Evolutionary conservation across 2,329 filamentous ascomycete species (phyloP).

Genomic region (Phaeophleospora eucalypticola): DNA sequence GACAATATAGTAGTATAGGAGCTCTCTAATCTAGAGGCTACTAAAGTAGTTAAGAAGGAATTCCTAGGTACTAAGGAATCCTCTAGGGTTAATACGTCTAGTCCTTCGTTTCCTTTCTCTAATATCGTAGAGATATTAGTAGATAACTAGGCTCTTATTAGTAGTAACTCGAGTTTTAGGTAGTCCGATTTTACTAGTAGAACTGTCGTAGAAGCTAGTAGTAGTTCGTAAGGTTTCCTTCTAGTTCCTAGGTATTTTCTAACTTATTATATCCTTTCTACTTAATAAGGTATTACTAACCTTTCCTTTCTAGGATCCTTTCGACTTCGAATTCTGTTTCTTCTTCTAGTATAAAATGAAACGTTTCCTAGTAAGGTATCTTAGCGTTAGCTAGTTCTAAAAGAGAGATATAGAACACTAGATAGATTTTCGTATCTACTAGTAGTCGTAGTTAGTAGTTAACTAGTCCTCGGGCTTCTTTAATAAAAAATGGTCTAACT

Average conservation of each 20-base stretch:
- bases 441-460: constrained; percentile 5
- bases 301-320: constrained; percentile 2
- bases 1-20: too few relatives aligned
- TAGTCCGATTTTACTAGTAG: too few relatives aligned
- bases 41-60: too few relatives aligned
- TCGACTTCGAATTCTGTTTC: constrained; percentile 2
- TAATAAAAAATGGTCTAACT: constrained; percentile 6
- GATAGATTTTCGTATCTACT: constrained; percentile 1
- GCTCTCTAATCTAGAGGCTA: too few relatives aligned
- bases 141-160: too few relatives aligned
- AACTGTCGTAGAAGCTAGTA: neutral
- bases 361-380: constrained; percentile 1
- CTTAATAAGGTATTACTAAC: constrained; percentile 5
- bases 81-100: too few relatives aligned
- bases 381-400: constrained; percentile 4
- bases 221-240: constrained; percentile 1
- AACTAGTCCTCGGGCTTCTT: constrained; percentile 4
- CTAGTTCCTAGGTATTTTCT: constrained; percentile 6
- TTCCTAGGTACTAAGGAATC: too few relatives aligned
- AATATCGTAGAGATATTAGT: too few relatives aligned
- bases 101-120: too few relatives aligned
- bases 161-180: too few relatives aligned
- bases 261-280: constrained; percentile 1
- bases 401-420: constrained; percentile 2
- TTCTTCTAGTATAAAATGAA: neutral